Evolutionary conservation across 805 yeast species (phyloP), one percentile per base, ranked within the genome.

Genomic region (Alloascoidea africana): DNA sequence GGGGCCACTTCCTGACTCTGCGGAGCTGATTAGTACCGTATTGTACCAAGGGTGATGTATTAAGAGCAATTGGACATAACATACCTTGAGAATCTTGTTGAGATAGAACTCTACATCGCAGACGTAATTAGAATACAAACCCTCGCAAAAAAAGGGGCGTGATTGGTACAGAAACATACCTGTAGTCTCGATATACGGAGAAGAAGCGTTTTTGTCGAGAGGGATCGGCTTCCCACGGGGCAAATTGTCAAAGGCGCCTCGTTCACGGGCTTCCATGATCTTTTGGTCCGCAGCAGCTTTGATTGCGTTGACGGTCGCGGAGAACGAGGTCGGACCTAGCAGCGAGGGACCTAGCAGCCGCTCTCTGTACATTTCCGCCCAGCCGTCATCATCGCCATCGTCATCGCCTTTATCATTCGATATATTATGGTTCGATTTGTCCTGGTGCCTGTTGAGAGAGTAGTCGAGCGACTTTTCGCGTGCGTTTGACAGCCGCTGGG

Each of bases 101-200:
- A 23, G n/a, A n/a, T 23, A 23, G 30, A 8, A 23, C 30, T 23
- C 30, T n/a, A n/a, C n/a, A n/a, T n/a, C n/a, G n/a, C n/a, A n/a
- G n/a, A n/a, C n/a, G n/a, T n/a, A n/a, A n/a, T n/a, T n/a, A n/a
- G n/a, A n/a, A n/a, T n/a, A n/a, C n/a, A n/a, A n/a, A n/a, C n/a
- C n/a, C n/a, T n/a, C n/a, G n/a, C n/a, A n/a, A n/a, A n/a, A n/a
- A n/a, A n/a, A n/a, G n/a, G n/a, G n/a, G n/a, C n/a, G n/a, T n/a
- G n/a, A n/a, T n/a, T n/a, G n/a, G n/a, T n/a, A n/a, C 58, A 86
- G 55, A 51, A 84, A 83, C 52, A 76, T 83, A 46, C 78, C 93
- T 38, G 74, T 82, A 42, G 68, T 68, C 53, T 72, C 91, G 40
- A 66, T 62, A 54, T 63, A 78, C 35, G 73, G 78, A 52, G 60